Evolutionary conservation across 768 basidiomycete species (phyloP), one percentile per base, ranked within the genome.

Genomic region (Hemileccinum impolitum): DNA sequence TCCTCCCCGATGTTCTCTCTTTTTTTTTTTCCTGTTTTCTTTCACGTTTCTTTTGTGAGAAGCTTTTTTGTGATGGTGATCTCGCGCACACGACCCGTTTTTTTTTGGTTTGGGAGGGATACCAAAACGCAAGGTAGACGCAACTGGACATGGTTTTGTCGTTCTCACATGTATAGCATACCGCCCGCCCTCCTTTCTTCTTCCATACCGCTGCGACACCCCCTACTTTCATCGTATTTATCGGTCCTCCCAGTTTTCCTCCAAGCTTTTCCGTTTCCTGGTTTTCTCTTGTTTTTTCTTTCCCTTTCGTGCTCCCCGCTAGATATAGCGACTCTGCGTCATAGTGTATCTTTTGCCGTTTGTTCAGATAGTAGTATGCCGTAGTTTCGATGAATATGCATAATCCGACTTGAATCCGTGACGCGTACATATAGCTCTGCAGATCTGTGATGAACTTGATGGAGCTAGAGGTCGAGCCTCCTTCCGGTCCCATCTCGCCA

Each of bases 301-400:
- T 39, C 38, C 42, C n/a, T n/a, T 45, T 39, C 11, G 10, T 36
- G 44, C n/a, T n/a, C n/a, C n/a, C n/a, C n/a, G n/a, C n/a, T n/a
- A 32, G 46, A 52, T 54, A 59, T 56, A 52, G 54, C 49, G 38
- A 39, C 35, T 17, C 43, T 31, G 15, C 15, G 36, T 19, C 39
- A 45, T 51, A 56, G 37, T 63, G 57, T 63, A 63, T 62, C 54
- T 41, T 44, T 52, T 44, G 15, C 31, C 34, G 39, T 38, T 34
- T 43, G 36, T 8, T 35, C 37, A 35, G 43, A 46, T 32, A 32
- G 13, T 28, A 26, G 32, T 46, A 4, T 40, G 26, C 13, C 28
- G 21, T 32, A 5, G 17, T 38, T 18, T 49, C 28, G 31, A 53
- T 34, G 50, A 43, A 42, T 14, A 44, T 17, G 26, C 31, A 39